Evolutionary conservation across 345 rosid species (phyloP).

Genomic region (Populus nigra): DNA sequence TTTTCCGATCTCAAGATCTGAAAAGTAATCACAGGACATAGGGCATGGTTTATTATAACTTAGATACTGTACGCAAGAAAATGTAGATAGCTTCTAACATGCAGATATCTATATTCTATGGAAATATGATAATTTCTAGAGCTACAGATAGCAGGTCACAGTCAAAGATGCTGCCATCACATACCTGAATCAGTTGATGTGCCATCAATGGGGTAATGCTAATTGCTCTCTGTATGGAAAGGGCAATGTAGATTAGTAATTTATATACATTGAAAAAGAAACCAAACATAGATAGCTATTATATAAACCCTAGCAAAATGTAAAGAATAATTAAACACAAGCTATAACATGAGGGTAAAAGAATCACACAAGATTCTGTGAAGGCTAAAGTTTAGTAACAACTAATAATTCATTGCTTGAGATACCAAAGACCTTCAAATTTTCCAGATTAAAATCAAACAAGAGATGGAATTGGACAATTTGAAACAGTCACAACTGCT

Average conservation of each 20-base stretch:
- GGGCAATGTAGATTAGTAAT: not conserved
- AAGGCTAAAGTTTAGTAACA: not conserved
- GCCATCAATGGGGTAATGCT: constrained; percentile 81
- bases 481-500: not conserved
- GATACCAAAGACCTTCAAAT: not conserved
- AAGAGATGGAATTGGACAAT: not conserved
- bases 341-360: not conserved
- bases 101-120: not conserved
- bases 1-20: constrained; percentile 73
- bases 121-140: not conserved
- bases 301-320: not conserved
- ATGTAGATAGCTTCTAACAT: not conserved
- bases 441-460: not conserved
- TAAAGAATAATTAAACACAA: not conserved
- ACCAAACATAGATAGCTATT: not conserved
- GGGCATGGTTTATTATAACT: not conserved
- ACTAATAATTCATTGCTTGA: no score
- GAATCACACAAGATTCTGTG: not conserved
- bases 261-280: not conserved
- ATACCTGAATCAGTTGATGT: constrained; percentile 70
- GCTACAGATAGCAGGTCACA: not conserved
- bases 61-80: no score
- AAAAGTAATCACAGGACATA: constrained; percentile 25
- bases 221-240: constrained; percentile 63
- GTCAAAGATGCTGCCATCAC: not conserved